These are phyloP conservation scores for Sporothrix brunneoviolacea DNA, from an alignment of 2,329 filamentous ascomycete genomes.

Conservation along the genomic window DNA sequence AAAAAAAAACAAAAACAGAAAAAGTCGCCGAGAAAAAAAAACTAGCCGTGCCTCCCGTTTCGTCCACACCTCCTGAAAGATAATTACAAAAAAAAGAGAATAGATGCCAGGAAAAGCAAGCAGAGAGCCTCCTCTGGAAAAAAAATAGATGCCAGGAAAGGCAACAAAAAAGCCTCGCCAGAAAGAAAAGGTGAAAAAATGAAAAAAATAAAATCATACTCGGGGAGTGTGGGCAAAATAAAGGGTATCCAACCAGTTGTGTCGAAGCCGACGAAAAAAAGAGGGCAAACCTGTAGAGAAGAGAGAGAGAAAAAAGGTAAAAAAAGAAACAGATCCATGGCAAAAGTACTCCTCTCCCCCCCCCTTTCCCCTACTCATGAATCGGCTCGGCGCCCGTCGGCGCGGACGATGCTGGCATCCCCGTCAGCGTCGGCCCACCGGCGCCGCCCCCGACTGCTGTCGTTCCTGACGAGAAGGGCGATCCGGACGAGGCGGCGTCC, in stretches of 20 bases:
- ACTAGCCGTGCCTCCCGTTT: neutral
- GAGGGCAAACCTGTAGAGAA: neutral
- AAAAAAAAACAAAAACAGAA: neutral
- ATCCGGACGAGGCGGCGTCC: constrained; percentile 13
- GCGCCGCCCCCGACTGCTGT: too few species aligned
- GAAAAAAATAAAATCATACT: neutral
- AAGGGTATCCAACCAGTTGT: constrained; percentile 9
- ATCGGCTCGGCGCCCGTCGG: constrained; percentile 11
- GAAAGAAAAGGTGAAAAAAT: neutral
- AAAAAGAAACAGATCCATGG: neutral
- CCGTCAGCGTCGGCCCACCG: neutral
- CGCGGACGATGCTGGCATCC: neutral
- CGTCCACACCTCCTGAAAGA: too few species aligned
- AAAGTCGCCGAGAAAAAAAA: neutral
- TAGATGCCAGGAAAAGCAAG: neutral
- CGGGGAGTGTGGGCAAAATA: too few species aligned
- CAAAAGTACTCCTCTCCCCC: too few species aligned
- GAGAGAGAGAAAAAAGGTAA: neutral
- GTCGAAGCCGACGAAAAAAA: neutral
- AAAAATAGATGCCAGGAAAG: too few species aligned
- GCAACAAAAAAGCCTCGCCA: too few species aligned
- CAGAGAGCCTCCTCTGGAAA: neutral
- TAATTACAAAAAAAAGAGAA: neutral
- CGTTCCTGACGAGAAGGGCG: too few species aligned
- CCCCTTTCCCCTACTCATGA: constrained; percentile 12